phyloP scores from a whole-genome alignment of 2,329 filamentous ascomycete species.

The Colletotrichum orchidophilum region DNA sequence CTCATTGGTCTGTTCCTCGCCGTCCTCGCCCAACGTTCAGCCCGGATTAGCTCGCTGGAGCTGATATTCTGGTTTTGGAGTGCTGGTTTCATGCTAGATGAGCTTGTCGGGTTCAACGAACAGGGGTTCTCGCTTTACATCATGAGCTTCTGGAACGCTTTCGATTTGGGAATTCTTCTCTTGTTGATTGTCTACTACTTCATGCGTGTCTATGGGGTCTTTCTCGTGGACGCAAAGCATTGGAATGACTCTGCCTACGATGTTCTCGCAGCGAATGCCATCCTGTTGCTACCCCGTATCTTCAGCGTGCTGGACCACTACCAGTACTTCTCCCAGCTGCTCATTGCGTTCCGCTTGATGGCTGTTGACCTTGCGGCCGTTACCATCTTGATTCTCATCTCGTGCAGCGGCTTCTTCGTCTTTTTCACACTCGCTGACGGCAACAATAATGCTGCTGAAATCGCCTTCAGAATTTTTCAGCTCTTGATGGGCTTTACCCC shows the following conservation, averaged over 20 bases:
- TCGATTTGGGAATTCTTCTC: constrained; percentile 89
- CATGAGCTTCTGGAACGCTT: constrained; percentile 98
- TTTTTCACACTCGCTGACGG: constrained; percentile 87
- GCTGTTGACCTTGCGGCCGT: constrained; percentile 88
- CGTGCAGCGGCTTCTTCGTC: constrained; percentile 94
- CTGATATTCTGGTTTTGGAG: constrained; percentile 98
- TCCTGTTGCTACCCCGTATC: constrained; percentile 87
- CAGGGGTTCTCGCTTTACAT: constrained; percentile 96
- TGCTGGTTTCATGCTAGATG: constrained; percentile 95
- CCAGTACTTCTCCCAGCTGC: constrained; percentile 92
- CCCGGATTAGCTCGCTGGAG: constrained; percentile 84
- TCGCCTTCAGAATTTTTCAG: constrained; percentile 94
- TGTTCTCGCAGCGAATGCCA: constrained; percentile 89
- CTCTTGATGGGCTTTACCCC: constrained; percentile 96
- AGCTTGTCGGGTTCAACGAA: constrained; percentile 95
- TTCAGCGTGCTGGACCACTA: constrained; percentile 96
- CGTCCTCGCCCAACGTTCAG: constrained; percentile 79
- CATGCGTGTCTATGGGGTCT: constrained; percentile 86
- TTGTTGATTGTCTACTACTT: constrained; percentile 90
- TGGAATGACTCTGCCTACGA: constrained; percentile 91
- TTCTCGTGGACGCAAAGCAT: constrained; percentile 78
- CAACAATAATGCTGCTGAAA: constrained; percentile 73
- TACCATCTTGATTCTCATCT: constrained; percentile 83
- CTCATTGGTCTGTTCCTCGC: constrained; percentile 87
- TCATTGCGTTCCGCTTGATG: constrained; percentile 96